These are phyloP conservation scores for Akanthomyces muscarius DNA, from an alignment of 2,329 filamentous ascomycete genomes.

Conservation along the genomic window DNA sequence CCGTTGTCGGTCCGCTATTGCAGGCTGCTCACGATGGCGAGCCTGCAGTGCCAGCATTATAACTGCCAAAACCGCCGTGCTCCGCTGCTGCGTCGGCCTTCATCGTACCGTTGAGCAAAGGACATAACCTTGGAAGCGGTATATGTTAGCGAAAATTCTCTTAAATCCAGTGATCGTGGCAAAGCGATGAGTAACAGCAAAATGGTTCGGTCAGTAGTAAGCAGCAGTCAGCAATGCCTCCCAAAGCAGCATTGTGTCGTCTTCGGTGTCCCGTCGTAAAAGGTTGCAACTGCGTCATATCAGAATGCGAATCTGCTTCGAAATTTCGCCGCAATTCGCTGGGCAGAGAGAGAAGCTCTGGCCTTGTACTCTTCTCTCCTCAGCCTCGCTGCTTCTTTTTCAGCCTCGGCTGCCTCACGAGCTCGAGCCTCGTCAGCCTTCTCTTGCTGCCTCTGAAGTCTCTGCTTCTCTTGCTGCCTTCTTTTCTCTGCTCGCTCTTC, in stretches of 20 bases:
- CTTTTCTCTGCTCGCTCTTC: background rate
- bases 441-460: background rate
- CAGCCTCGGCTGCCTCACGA: background rate
- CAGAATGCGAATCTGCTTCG: background rate
- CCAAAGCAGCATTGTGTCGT: constrained; percentile 14
- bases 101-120: constrained; percentile 79
- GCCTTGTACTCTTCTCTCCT: background rate
- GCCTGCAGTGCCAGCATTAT: constrained; percentile 32
- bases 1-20: too few species aligned
- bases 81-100: constrained; percentile 55
- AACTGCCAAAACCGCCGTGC: constrained; percentile 56
- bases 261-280: background rate
- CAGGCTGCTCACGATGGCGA: constrained; percentile 5
- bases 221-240: constrained; percentile 14
- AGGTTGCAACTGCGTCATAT: background rate
- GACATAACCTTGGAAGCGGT: constrained; percentile 61
- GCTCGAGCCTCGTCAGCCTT: background rate
- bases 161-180: constrained; percentile 22
- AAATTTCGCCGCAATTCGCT: background rate
- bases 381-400: background rate
- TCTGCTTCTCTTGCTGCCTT: background rate
- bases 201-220: background rate
- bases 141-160: constrained; percentile 26
- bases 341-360: background rate
- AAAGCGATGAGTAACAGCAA: constrained; percentile 18